Percentiles rank a stretch among this genome's conserved stretches.
Conservation (phyloP, 2,329 filamentous ascomycete genomes). For the Sporothrix euskadiensis region DNA sequence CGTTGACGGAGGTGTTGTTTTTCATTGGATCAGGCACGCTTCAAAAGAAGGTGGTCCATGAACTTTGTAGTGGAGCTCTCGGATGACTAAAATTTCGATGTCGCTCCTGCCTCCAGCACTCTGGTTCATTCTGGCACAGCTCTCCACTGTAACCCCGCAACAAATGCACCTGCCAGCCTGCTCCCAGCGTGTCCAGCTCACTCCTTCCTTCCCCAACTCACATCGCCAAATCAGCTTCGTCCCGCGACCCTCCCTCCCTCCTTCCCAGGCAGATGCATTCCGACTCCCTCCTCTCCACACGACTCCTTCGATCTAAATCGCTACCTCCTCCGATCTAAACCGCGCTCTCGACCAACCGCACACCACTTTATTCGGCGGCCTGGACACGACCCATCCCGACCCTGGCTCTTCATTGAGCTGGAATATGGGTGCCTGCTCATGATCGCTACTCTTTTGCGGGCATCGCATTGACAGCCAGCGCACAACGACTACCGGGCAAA, state of each 20-base stretch:
- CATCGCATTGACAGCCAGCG: conserved; percentile 31
- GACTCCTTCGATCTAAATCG: not conserved
- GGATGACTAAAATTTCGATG: not conserved
- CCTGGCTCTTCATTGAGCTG: not conserved
- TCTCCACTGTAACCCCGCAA: conserved; percentile 9
- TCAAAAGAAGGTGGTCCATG: not conserved
- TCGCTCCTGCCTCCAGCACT: not conserved
- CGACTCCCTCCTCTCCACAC: not conserved
- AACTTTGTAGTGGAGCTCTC: not conserved
- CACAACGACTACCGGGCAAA: not conserved
- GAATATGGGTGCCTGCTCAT: conserved; percentile 35
- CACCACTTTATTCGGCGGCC: not conserved
- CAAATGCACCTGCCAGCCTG: not conserved
- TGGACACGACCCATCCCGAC: not conserved
- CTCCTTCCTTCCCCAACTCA: not conserved
- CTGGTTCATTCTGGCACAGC: not conserved
- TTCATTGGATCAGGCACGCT: not conserved
- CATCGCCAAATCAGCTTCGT: not conserved
- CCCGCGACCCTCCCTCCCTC: not conserved
- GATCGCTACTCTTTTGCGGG: not conserved
- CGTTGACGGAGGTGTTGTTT: not conserved
- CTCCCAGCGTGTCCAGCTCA: not conserved
- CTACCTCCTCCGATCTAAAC: not conserved
- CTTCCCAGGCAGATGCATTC: conserved; percentile 20
- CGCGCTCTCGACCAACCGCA: not conserved